A percentile compares a stretch with the other conserved stretches of the same genome.
These are phyloP conservation scores for Grigorovia transvaalensis DNA, from an alignment of 805 yeast genomes.

Conservation along the genomic window DNA sequence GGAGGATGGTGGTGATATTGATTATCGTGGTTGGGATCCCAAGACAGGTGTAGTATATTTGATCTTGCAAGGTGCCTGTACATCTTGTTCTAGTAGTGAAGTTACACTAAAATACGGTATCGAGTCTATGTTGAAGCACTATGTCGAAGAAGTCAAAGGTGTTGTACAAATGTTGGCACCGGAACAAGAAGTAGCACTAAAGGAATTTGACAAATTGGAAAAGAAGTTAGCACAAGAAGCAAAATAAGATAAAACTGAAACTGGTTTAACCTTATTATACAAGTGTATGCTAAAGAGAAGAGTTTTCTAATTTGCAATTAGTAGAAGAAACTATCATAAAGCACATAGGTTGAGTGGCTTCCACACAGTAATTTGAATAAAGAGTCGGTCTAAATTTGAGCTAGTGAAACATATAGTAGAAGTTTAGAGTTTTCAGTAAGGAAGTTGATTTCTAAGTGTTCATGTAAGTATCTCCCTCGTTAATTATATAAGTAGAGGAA, in stretches of 20 bases:
- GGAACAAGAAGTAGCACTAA: conserved; percentile 60
- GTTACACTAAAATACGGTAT: conserved; percentile 92
- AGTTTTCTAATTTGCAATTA: too few species aligned
- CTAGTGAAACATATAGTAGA: too few species aligned
- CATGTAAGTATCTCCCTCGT: too few species aligned
- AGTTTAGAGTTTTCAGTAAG: too few species aligned
- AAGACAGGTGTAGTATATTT: conserved; percentile 81
- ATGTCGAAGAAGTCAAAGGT: conserved; percentile 86
- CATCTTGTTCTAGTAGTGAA: conserved; percentile 82
- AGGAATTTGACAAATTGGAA: conserved; percentile 80
- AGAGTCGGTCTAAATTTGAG: too few species aligned
- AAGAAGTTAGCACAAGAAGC: conserved; percentile 32
- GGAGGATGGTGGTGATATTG: conserved; percentile 97
- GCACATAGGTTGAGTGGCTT: too few species aligned
- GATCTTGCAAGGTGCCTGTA: conserved; percentile 91
- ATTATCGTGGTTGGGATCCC: conserved; percentile 75
- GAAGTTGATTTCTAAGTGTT: too few species aligned
- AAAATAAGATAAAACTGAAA: not conserved
- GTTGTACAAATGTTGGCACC: conserved; percentile 85
- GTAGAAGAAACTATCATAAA: too few species aligned
- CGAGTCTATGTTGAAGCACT: conserved; percentile 93
- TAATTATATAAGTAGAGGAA: too few species aligned
- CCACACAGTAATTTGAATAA: too few species aligned
- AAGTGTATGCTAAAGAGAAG: too few species aligned
- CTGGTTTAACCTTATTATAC: too few species aligned